Conservation (phyloP, 2,329 filamentous ascomycete genomes). For the Cladophialophora bantiana region DNA sequence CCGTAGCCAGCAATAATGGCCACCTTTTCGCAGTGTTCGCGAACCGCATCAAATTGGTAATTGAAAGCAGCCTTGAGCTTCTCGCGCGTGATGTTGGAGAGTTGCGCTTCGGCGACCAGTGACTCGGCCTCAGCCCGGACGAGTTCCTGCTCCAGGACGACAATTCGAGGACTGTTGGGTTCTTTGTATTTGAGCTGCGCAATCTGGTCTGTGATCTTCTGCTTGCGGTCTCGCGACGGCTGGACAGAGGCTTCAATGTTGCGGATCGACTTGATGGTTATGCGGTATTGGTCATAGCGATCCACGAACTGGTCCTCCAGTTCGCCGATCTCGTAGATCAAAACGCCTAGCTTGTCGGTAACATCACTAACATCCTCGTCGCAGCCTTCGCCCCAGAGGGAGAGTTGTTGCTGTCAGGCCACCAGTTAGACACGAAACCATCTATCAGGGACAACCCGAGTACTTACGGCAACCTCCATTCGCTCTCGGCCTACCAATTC, state of each 20-base stretch:
- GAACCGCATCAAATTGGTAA: conserved; percentile 97
- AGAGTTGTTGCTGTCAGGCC: conserved; percentile 85
- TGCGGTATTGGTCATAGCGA: conserved; percentile 97
- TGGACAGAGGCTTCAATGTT: conserved; percentile 99
- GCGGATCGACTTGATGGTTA: conserved; percentile 98
- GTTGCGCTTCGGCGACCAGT: conserved; percentile 95
- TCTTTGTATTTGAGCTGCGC: conserved; percentile 99
- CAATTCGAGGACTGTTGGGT: conserved; percentile 95
- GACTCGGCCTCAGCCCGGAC: conserved; percentile 98
- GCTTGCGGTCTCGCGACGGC: conserved; percentile 98
- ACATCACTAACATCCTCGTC: conserved; percentile 99
- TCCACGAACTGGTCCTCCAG: conserved; percentile 98
- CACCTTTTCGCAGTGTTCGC: conserved; percentile 97
- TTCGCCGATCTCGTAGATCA: conserved; percentile 98
- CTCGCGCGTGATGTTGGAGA: conserved; percentile 99
- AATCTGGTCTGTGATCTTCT: conserved; percentile 99
- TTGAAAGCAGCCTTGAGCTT: conserved; percentile 98
- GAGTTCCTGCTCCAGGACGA: conserved; percentile 97
- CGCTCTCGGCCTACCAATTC: conserved; percentile 93
- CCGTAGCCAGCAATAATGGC: conserved; percentile 97
- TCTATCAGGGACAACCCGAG: neutral
- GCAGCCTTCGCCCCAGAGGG: conserved; percentile 92
- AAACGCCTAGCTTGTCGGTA: conserved; percentile 96
- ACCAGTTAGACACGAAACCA: conserved; percentile 24
- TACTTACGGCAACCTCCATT: conserved; percentile 94